These are phyloP conservation scores for Eucalyptus marginata DNA, from an alignment of 345 rosid species.

Conservation along the genomic window DNA sequence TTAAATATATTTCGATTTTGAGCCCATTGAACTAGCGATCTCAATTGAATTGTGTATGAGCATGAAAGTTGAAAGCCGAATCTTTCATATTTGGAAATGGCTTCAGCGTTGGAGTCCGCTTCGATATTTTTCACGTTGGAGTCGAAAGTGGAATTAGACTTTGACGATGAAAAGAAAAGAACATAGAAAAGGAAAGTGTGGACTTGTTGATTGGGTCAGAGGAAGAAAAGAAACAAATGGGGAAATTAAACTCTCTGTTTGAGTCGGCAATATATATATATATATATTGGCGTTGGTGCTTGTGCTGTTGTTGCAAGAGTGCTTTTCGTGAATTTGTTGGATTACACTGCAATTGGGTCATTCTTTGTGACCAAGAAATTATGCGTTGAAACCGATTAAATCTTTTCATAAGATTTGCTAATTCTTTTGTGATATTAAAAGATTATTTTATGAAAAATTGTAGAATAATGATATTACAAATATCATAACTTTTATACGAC, in stretches of 20 bases:
- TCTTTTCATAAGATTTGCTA: background rate
- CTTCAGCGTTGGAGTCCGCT: background rate
- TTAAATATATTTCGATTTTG: background rate
- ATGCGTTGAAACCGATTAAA: background rate
- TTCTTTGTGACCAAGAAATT: background rate
- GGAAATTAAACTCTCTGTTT: background rate
- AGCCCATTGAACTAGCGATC: fast-evolving
- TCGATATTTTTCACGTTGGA: background rate
- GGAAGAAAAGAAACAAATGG: background rate
- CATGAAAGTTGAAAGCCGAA: background rate
- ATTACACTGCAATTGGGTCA: background rate
- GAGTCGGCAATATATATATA: background rate
- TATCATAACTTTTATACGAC: too few relatives aligned
- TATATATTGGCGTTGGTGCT: background rate
- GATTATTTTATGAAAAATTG: too few relatives aligned
- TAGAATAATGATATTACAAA: too few relatives aligned
- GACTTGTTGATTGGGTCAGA: background rate
- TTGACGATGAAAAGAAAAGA: background rate
- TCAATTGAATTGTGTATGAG: background rate
- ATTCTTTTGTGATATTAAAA: too few relatives aligned
- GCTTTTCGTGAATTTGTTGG: background rate
- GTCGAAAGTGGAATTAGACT: background rate
- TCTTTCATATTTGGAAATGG: background rate
- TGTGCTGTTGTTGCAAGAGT: background rate
- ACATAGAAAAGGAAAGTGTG: background rate